Conservation (phyloP, 129 eudicot species). For the Logfia minima region DNA sequence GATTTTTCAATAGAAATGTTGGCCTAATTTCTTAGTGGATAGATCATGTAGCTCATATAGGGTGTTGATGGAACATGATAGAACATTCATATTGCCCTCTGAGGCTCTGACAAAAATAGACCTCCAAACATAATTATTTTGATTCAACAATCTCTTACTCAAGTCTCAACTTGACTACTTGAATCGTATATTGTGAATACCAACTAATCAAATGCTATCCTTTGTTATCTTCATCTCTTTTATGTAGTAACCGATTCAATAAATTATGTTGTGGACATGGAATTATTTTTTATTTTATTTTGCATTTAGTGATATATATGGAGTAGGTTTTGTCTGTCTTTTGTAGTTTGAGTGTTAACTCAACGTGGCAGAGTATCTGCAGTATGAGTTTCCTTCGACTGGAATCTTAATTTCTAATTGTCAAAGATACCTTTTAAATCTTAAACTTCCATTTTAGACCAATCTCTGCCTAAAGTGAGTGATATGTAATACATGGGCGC, state of each 20-base stretch:
- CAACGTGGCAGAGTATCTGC: background rate
- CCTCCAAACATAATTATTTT: background rate
- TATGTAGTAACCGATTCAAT: background rate
- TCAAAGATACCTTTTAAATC: too few relatives aligned
- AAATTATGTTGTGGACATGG: background rate
- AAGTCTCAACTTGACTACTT: background rate
- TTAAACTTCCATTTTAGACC: background rate
- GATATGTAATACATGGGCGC: slow-evolving; percentile 1
- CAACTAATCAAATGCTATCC: background rate
- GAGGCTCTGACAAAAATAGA: background rate
- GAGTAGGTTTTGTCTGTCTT: background rate
- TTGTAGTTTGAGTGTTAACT: background rate
- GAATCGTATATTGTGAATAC: background rate
- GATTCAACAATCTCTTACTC: background rate
- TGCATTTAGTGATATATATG: background rate
- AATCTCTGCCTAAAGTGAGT: slow-evolving; percentile 4
- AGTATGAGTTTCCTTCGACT: too few relatives aligned
- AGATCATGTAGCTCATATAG: background rate
- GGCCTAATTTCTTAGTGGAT: too few relatives aligned
- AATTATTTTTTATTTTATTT: background rate
- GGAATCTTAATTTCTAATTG: too few relatives aligned
- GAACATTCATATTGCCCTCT: background rate
- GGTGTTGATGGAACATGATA: background rate
- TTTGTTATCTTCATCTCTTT: background rate
- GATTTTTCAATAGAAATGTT: too few relatives aligned